These are phyloP conservation scores for Pseudogymnoascus sp. DNA, from an alignment of 2,329 filamentous ascomycete species.

Conservation along the genomic window DNA sequence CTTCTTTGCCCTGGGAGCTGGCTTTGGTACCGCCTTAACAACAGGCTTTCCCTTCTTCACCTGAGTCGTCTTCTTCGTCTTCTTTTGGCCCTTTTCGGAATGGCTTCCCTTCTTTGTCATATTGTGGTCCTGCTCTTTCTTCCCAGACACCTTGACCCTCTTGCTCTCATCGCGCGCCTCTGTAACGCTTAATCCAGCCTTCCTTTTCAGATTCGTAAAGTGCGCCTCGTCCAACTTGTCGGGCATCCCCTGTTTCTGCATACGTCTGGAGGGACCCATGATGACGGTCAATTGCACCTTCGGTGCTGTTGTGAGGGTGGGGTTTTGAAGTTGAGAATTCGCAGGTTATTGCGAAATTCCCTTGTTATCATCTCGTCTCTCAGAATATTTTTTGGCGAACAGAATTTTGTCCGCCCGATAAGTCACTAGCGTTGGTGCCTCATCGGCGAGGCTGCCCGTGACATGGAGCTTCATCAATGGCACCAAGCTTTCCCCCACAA, in stretches of 20 bases:
- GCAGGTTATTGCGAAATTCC: conserved; percentile 5
- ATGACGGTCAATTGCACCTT: conserved; percentile 27
- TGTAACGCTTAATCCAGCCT: conserved; percentile 63
- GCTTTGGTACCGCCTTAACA: conserved; percentile 29
- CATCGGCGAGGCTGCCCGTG: conserved; percentile 10
- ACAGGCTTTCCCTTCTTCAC: conserved; percentile 25
- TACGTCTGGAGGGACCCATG: conserved; percentile 86
- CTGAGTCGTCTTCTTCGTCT: conserved; percentile 29
- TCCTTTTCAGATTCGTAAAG: conserved; percentile 75
- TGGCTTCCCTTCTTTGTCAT: conserved; percentile 29
- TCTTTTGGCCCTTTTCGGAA: conserved; percentile 24
- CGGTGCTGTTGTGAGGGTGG: conserved; percentile 5
- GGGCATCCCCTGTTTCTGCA: conserved; percentile 91
- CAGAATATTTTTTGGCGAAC: conserved; percentile 8
- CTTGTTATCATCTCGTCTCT: conserved; percentile 1
- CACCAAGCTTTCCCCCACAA: conserved; percentile 5
- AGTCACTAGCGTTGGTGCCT: conserved; percentile 6
- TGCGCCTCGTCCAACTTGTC: conserved; percentile 73
- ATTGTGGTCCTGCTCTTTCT: conserved; percentile 35
- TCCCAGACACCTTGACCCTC: conserved; percentile 55
- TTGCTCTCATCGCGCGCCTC: conserved; percentile 48
- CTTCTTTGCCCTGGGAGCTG: conserved; percentile 30
- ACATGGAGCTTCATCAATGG: background rate
- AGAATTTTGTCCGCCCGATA: conserved; percentile 9
- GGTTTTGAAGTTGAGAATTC: conserved; percentile 1